Evolutionary conservation across 1,284 basidiomycete genomes (phyloP).

Genomic region (Ustilago tritici): DNA sequence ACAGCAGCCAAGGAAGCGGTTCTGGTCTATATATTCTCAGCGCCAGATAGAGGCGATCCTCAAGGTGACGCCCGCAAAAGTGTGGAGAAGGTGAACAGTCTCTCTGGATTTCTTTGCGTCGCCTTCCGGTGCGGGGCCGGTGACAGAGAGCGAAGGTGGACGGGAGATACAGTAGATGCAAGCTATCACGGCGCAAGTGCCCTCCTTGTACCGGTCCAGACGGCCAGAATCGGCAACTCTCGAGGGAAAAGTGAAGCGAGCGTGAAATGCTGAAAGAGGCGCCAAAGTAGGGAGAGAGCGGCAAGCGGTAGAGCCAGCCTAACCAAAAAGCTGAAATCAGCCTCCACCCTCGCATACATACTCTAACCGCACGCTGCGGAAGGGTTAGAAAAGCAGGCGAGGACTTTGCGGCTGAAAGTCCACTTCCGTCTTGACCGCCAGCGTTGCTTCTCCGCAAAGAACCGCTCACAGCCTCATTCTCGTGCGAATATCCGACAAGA

Average conservation of each 20-base stretch:
- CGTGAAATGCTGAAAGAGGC: slow-evolving; percentile 20
- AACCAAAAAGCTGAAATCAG: not conserved
- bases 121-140: slow-evolving; percentile 9
- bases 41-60: slow-evolving; percentile 9
- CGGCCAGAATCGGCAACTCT: slow-evolving; percentile 28
- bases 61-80: not conserved
- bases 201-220: not conserved
- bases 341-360: slow-evolving; percentile 19
- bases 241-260: slow-evolving; percentile 2
- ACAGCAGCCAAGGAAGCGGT: not conserved
- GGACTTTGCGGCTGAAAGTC: slow-evolving; percentile 10
- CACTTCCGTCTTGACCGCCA: slow-evolving; percentile 8
- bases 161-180: not conserved
- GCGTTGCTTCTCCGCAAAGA: slow-evolving; percentile 4
- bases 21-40: slow-evolving; percentile 29
- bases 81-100: slow-evolving; percentile 14
- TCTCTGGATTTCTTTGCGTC: slow-evolving; percentile 1
- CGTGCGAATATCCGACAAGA: not conserved
- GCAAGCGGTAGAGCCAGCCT: slow-evolving; percentile 25
- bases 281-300: not conserved
- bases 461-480: not conserved
- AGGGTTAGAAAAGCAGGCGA: not conserved
- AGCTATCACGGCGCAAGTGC: slow-evolving; percentile 17
- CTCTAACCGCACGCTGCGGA: slow-evolving; percentile 13
- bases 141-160: not conserved